phyloP scores from a whole-genome alignment of 768 basidiomycete genomes.

The Nevesoporus exiguus region DNA sequence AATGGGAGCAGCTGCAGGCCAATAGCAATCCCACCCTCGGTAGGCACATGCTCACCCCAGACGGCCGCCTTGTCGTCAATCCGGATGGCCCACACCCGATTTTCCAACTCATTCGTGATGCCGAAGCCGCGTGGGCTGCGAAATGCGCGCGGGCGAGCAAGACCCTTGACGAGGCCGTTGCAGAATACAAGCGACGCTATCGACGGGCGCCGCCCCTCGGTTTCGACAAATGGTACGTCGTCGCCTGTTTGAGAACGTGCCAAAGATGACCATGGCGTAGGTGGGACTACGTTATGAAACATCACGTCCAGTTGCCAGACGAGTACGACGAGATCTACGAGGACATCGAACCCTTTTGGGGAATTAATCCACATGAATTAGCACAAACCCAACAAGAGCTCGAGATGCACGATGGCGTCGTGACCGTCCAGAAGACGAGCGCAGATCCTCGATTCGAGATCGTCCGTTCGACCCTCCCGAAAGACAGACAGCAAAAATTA shows the following conservation, averaged over 20 bases:
- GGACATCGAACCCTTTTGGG: constrained; percentile 38
- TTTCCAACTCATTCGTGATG: constrained; percentile 38
- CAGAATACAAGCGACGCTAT: constrained; percentile 38
- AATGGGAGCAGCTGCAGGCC: not conserved
- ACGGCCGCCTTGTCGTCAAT: constrained; percentile 36
- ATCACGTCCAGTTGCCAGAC: constrained; percentile 41
- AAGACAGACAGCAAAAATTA: constrained; percentile 1
- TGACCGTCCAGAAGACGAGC: constrained; percentile 26
- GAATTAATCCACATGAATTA: constrained; percentile 31
- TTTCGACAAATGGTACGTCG: constrained; percentile 41
- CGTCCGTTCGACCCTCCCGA: constrained; percentile 11
- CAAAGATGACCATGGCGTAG: constrained; percentile 10
- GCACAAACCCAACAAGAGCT: constrained; percentile 1
- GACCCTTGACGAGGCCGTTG: constrained; percentile 36
- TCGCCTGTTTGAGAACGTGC: not conserved
- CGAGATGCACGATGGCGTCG: constrained; percentile 12
- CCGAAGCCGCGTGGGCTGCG: constrained; percentile 35
- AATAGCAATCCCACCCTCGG: not conserved
- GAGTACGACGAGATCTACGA: constrained; percentile 46
- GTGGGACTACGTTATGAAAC: constrained; percentile 41
- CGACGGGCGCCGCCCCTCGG: constrained; percentile 36
- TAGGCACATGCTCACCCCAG: constrained; percentile 21
- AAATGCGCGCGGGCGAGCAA: constrained; percentile 35
- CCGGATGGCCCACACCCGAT: constrained; percentile 33
- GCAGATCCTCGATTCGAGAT: constrained; percentile 9